phyloP scores from a whole-genome alignment of 495 filamentous ascomycete species.

The Penicillium robsamsonii region DNA sequence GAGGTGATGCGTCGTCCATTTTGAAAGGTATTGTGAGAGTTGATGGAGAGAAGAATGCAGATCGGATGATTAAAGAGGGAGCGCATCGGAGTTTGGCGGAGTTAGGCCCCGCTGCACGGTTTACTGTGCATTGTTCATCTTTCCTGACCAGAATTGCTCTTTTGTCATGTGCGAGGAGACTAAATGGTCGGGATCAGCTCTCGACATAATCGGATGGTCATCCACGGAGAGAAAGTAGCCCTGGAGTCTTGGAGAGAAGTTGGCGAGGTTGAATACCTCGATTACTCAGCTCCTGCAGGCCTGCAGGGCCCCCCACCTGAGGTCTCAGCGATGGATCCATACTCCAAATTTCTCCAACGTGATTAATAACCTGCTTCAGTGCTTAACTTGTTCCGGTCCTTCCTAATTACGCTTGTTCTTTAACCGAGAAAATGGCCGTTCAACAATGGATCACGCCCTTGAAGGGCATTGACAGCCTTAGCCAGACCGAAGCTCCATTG shows the following conservation, averaged over 20 bases:
- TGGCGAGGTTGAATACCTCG: too few species aligned
- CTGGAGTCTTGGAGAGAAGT: not conserved
- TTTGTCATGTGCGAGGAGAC: not conserved
- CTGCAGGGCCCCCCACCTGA: not conserved
- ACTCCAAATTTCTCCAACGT: constrained; percentile 16
- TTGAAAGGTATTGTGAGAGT: not conserved
- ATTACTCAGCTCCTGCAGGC: not conserved
- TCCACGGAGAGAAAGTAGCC: not conserved
- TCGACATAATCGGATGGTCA: not conserved
- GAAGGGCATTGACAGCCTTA: constrained; percentile 51
- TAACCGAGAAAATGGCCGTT: constrained; percentile 13
- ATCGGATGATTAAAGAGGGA: not conserved
- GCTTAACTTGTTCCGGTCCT: not conserved
- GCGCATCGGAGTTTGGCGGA: constrained; percentile 21
- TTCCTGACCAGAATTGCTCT: too few species aligned
- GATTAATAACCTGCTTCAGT: not conserved
- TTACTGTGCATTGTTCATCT: not conserved
- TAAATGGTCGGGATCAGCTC: not conserved
- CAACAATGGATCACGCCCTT: constrained; percentile 50
- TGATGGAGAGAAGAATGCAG: not conserved
- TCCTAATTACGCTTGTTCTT: not conserved
- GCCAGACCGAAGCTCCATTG: constrained; percentile 38
- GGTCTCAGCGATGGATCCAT: not conserved
- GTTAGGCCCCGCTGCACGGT: constrained; percentile 6
- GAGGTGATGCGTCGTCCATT: constrained; percentile 2